These are phyloP conservation scores for Venturia nashicola DNA, from an alignment of 2,329 filamentous ascomycete genomes.

Conservation along the genomic window DNA sequence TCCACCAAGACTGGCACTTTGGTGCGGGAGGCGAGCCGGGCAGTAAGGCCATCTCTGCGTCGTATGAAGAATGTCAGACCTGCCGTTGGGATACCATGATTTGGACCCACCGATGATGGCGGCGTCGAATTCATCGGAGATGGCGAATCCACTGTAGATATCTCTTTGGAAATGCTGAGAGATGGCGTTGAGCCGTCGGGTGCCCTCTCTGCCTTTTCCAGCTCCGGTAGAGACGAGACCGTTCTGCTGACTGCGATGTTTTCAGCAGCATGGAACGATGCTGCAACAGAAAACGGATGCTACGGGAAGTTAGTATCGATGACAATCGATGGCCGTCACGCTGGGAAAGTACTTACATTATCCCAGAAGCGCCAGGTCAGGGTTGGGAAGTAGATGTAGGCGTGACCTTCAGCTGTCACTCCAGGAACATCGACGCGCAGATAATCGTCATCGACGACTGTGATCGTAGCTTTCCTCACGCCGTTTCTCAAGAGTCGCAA, in stretches of 20 bases:
- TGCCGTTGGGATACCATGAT: neutral
- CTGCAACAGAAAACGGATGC: slow-evolving; percentile 33
- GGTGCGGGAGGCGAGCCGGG: slow-evolving; percentile 14
- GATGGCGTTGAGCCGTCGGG: neutral
- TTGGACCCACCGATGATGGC: neutral
- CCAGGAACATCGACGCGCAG: slow-evolving; percentile 31
- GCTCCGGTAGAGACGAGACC: neutral
- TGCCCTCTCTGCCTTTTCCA: neutral
- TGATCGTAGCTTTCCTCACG: slow-evolving; percentile 22
- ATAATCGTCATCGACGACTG: slow-evolving; percentile 15
- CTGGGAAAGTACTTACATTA: slow-evolving; percentile 26
- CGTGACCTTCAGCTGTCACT: slow-evolving; percentile 22
- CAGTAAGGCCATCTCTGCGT: slow-evolving; percentile 23
- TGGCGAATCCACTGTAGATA: neutral
- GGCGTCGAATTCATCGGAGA: neutral
- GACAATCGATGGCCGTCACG: neutral
- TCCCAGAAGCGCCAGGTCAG: slow-evolving; percentile 32
- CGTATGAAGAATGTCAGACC: slow-evolving; percentile 6
- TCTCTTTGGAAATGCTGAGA: neutral
- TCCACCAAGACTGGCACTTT: slow-evolving; percentile 32
- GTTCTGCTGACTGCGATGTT: neutral
- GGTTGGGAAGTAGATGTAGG: slow-evolving; percentile 38
- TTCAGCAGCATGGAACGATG: neutral
- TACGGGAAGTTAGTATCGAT: neutral
- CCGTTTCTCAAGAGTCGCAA: slow-evolving; percentile 25